These are phyloP conservation scores for Stygiomarasmius scandens DNA, from an alignment of 1,284 basidiomycete species.

Conservation along the genomic window DNA sequence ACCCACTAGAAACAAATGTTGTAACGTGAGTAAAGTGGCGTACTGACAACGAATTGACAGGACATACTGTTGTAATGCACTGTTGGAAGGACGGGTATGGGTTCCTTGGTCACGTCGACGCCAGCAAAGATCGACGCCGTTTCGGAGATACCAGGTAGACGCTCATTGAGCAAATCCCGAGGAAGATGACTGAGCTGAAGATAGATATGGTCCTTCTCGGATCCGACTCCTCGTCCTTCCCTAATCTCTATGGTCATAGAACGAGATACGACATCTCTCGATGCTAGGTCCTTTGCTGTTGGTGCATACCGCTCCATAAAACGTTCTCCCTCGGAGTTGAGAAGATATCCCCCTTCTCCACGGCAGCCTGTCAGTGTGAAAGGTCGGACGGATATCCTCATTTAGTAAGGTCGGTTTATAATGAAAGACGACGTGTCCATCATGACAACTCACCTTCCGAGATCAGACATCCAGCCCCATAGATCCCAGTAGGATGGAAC, in stretches of 20 bases:
- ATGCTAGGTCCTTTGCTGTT: slow-evolving; percentile 99
- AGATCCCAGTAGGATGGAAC: slow-evolving; percentile 99
- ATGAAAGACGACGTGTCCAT: slow-evolving; percentile 26
- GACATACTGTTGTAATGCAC: slow-evolving; percentile 92
- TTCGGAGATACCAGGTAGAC: slow-evolving; percentile 99
- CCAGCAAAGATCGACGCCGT: slow-evolving; percentile 99
- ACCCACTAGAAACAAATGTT: slow-evolving; percentile 70
- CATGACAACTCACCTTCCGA: slow-evolving; percentile 70
- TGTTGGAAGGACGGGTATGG: slow-evolving; percentile 95
- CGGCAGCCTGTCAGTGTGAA: slow-evolving; percentile 77
- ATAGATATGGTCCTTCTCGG: slow-evolving; percentile 98
- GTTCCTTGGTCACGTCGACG: slow-evolving; percentile 99
- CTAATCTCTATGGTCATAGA: slow-evolving; percentile 99
- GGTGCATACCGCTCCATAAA: slow-evolving; percentile 99
- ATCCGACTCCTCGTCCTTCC: slow-evolving; percentile 98
- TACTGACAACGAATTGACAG: no score
- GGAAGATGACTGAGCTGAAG: slow-evolving; percentile 98
- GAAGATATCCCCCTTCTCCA: slow-evolving; percentile 98
- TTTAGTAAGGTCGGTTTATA: no score
- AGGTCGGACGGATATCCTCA: not conserved
- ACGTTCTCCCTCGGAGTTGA: slow-evolving; percentile 98
- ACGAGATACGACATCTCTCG: slow-evolving; percentile 98
- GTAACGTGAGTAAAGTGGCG: slow-evolving; percentile 20
- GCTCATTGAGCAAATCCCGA: slow-evolving; percentile 93
- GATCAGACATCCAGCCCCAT: slow-evolving; percentile 98